Base-by-base conservation (phyloP, 2,329 filamentous ascomycete species). In the Aspergillus sp. region DNA sequence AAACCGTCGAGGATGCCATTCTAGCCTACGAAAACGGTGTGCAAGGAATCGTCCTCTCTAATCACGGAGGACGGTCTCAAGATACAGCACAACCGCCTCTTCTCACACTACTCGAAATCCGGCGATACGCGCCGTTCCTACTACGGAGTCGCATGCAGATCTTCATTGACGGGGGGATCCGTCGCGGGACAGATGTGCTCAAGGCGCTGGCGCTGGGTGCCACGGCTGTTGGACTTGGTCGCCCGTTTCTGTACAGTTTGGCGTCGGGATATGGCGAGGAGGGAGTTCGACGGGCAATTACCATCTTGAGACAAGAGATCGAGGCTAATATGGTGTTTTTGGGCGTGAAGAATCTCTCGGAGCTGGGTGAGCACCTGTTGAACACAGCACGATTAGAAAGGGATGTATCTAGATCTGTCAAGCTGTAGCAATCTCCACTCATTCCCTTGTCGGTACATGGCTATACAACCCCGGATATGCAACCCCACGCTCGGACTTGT, bases 171-270 rank as follows among this genome's bases (percentile, higher is more conserved):
- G 81, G 83, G 0, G 84, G 84, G 0, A 74, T 87, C 25, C 73
- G 75, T n/a, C 69, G 82, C 15, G 84, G 84, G 0, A 80, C 81
- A 0, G 83, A 87, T 57, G 78, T 86, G 3, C 74, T 87, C 55
- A 86, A 86, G 62, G 82, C 81, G 0, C 58, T 86, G 9, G 83
- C 81, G 45, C 66, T 86, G 0, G 84, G 84, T 0, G 83, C 82
- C 0, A 82, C 70, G 46, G 82, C 79, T 0, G 83, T 83, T 0
- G 82, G 82, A 0, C 67, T 87, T 7, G 84, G 83, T 0, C 68
- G 83, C 15, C 79, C 79, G 0, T 79, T 83, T 46, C 54, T 85
- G 38, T 85, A 76, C 56, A 76, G 77, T 1, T 58, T 84, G 50
- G 78, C 76, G 13, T 56, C 55, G 0, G 60, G 63, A n/a, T 86